Conservation (phyloP, 805 yeast species). For the Deakozyma indianensis region DNA sequence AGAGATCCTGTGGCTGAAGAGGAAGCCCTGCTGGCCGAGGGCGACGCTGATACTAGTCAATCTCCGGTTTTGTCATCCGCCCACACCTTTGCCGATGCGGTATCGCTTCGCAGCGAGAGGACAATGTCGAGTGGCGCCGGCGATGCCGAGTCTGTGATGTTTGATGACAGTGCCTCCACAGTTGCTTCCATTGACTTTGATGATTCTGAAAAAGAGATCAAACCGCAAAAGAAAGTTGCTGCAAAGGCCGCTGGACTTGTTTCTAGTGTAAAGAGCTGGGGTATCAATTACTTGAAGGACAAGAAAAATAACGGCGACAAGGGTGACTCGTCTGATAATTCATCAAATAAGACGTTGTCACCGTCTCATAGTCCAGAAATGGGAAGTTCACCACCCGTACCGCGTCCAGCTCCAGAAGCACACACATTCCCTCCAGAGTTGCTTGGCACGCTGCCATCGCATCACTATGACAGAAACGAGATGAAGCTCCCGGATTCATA, state of each 20-base stretch:
- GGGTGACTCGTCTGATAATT: background rate
- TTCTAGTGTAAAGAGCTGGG: background rate
- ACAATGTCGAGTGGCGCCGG: background rate
- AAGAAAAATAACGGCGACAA: background rate
- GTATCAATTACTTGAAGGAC: background rate
- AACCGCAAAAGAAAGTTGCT: background rate
- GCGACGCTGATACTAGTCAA: background rate
- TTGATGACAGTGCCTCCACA: background rate
- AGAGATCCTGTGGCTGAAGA: slow-evolving; percentile 1
- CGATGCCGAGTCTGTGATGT: background rate
- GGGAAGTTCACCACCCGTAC: background rate
- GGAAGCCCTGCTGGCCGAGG: background rate
- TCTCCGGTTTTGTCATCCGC: background rate
- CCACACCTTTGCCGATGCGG: background rate
- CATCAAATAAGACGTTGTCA: background rate
- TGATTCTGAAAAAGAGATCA: background rate
- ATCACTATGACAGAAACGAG: background rate
- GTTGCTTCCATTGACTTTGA: background rate
- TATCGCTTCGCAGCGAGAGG: background rate
- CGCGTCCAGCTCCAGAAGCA: background rate
- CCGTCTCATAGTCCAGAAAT: background rate
- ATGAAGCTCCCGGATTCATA: background rate
- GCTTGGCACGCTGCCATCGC: background rate
- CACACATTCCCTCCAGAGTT: background rate
- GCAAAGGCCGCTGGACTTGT: background rate